Evolutionary conservation across 2,329 filamentous ascomycete species (phyloP), one percentile per base, ranked within the genome.

Genomic region (Trichoderma hamatum): DNA sequence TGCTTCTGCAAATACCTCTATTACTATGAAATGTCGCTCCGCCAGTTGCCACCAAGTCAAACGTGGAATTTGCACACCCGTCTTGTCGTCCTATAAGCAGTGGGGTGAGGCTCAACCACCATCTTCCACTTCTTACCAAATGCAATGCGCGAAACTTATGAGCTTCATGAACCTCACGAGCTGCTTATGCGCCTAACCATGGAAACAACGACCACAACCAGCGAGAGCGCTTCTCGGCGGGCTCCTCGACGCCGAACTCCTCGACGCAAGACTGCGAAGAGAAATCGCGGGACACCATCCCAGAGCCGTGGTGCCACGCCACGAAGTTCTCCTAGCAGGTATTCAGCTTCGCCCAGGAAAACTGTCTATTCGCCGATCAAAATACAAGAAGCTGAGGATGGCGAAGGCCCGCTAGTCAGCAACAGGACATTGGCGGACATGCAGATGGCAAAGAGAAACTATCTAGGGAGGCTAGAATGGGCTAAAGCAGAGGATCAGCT

Each of bases 381-480:
- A 11, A 26, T 51, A 21, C 49, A 30, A 19, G 24, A 52, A 51
- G 51, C 54, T 26, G 64, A 62, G 3, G 19, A 10, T 34, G 32
- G 46, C 3, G 28, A 52, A 26, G 55, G n/a, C 9, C 54, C 19
- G 13, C 43, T 49, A 16, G 54, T 70, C 28, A 43, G 49, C n/a
- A 30, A 56, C 13, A 36, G 19, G 34, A 51, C 69, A 30, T 55
- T 66, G 10, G 74, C 78, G 11, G 78, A 84, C 69, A 82, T 86
- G 75, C 80, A 83, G 71, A 73, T 76, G 52, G 82, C 85, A 72
- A 84, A 81, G 75, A 67, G 72, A 32, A 73, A 76, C 1, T 83
- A 81, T 64, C 80, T 80, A 0, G 80, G 80, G 28, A 80, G 84
- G 51, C 81, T 80, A 56, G 78, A 81, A 67, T 88, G 86, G 85